Evolutionary conservation across 768 basidiomycete genomes (phyloP).

Genomic region (Xerocomus brunneocitrinus): DNA sequence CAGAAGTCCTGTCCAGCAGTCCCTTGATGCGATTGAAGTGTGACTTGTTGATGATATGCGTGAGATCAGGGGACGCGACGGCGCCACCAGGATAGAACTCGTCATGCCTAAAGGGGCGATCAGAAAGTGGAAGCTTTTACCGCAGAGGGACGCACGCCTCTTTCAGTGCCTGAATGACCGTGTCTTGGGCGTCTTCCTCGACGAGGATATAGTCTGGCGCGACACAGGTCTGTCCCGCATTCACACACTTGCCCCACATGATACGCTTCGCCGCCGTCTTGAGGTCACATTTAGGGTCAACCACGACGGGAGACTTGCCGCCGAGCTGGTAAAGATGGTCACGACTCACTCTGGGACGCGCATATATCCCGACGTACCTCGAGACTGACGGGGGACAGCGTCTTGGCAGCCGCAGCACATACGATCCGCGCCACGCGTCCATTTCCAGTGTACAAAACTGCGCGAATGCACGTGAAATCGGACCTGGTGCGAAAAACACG

Average conservation of each 20-base stretch:
- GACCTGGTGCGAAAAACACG: not conserved
- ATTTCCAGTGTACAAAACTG: conserved; percentile 54
- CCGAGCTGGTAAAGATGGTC: conserved; percentile 41
- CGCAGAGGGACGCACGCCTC: conserved; percentile 33
- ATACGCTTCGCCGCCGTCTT: conserved; percentile 63
- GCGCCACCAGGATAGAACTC: conserved; percentile 42
- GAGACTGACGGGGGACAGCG: conserved; percentile 61
- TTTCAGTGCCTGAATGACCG: conserved; percentile 37
- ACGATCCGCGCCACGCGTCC: conserved; percentile 64
- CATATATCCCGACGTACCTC: conserved; percentile 35
- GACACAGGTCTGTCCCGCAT: conserved; percentile 74
- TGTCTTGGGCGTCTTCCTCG: conserved; percentile 36
- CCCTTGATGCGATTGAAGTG: conserved; percentile 59
- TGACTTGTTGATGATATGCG: conserved; percentile 48
- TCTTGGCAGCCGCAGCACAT: conserved; percentile 70
- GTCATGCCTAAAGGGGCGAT: conserved; percentile 15
- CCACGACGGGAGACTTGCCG: conserved; percentile 71
- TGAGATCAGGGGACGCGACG: conserved; percentile 38
- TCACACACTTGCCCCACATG: conserved; percentile 77
- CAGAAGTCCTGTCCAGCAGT: conserved; percentile 62
- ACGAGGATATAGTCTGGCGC: conserved; percentile 57
- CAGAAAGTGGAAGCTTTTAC: not conserved
- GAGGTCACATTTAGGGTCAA: conserved; percentile 68
- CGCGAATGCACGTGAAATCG: not conserved
- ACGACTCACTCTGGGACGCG: not conserved